Base-by-base conservation (phyloP, 441 rosid species). In the Viola pubescens region DNA sequence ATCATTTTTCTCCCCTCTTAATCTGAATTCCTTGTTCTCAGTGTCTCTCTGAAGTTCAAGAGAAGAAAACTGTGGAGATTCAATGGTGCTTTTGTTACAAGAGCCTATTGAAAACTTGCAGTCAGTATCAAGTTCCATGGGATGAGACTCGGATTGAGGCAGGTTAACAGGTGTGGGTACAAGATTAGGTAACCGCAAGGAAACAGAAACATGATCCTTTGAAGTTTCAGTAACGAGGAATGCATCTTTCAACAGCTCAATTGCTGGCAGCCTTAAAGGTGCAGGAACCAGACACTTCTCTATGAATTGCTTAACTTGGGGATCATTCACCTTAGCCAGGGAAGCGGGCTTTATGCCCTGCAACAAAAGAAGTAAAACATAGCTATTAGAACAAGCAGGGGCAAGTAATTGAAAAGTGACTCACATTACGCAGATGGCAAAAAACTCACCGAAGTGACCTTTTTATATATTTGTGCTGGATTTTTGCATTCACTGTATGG, bases 221-320 rank as follows among this genome's bases (percentile, higher is more conserved):
- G 76, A 54, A 70, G 48, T 80, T 52, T 77, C 86, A 56, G 66
- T 57, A 9, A 75, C 77, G 41, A 92, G 83, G 73, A 87, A 92
- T 2, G 89, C 80, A 62, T 87, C 97, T 63, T 75, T 84, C 70
- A 81, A 71, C 65, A 89, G 94, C 59, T 84, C 90, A 4, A 61
- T 40, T 11, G 96, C 96, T 71, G 89, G 71, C 63, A 85, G 75
- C 66, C 97, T 77, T 14, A 67, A 52, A 9, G 83, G 40, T 43
- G 90, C 92, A 48, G 94, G 85, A 72, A 81, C 82, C 40, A 92
- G 84, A 74, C 98, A 91, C 71, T 81, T 87, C 76, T 91, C 95
- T 48, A 91, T 89, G 68, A 92, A 84, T 58, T 77, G 72, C 85
- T 68, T 87, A 56, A 82, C 80, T 64, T 78, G 81, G 50, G 82